Evolutionary conservation across 2,329 filamentous ascomycete species (phyloP), one percentile per base, ranked within the genome.

Genomic region (Metarhizium robertsii): DNA sequence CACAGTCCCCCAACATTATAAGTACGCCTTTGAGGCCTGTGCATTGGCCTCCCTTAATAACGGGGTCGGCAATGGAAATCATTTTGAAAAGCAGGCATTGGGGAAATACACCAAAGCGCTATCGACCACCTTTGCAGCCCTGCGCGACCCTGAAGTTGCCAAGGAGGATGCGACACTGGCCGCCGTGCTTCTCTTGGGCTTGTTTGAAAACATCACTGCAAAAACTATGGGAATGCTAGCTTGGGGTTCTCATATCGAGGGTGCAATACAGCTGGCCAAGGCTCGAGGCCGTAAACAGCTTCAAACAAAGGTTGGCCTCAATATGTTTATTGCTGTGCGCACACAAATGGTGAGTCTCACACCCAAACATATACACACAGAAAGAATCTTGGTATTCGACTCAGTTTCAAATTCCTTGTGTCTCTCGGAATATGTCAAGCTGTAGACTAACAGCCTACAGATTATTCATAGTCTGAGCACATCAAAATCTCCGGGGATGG

Each of bases 231-330:
- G 76, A 38, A 77, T 78, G 64, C 69, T 78, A 55, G 80, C 81
- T 2, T 86, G 83, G 83, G 80, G 80, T 4, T 81, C 81, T 10
- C 83, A 86, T 61, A 77, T 81, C n/a, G 79, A 84, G 57, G 83
- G 81, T 3, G 83, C 83, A n/a, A 77, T 85, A 36, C 78, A 82
- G 60, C 70, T 85, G 1, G 79, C 83, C 53, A 81, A 79, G 64
- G 74, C 77, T 10, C 75, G 83, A 49, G 80, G 81, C 4, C 77
- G 74, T 61, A 76, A 78, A 59, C 80, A 83, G 61, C 64, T 83
- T 10, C 70, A 71, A 46, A 81, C 79, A 14, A 77, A 75, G 64
- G 69, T 73, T 2, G 83, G 81, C 0, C 65, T 79, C 36, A 72
- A 76, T 55, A 72, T 86, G 14, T 85, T 85, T 62, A 73, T 81